Evolutionary conservation across 2,329 filamentous ascomycete species (phyloP).

Genomic region (Curvularia sp.): DNA sequence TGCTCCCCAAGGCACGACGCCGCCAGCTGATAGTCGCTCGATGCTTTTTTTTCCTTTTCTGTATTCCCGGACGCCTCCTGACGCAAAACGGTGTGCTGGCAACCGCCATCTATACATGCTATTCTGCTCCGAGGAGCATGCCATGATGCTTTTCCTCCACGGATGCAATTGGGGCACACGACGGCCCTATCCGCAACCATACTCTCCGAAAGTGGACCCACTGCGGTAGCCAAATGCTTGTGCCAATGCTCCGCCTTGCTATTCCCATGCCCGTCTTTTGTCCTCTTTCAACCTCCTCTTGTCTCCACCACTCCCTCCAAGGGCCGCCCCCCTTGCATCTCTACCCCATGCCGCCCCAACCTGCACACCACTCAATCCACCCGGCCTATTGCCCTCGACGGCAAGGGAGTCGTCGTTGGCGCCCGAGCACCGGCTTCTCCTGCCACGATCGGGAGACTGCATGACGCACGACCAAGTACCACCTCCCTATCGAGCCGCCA

Average conservation of each 20-base stretch:
- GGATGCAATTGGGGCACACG: not conserved
- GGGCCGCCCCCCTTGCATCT: not conserved
- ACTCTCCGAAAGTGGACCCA: slow-evolving; percentile 19
- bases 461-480: slow-evolving; percentile 4
- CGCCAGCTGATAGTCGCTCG: too few species aligned
- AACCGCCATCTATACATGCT: too few species aligned
- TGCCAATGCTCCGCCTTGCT: not conserved
- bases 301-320: not conserved
- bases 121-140: too few species aligned
- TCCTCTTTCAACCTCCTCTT: not conserved
- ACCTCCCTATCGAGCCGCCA: slow-evolving; percentile 8
- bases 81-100: not conserved
- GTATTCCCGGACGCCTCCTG: not conserved
- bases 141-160: too few species aligned
- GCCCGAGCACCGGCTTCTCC: not conserved
- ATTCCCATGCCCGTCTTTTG: slow-evolving; percentile 8
- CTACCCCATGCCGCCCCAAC: not conserved
- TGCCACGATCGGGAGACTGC: slow-evolving; percentile 6
- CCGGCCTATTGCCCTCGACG: too few species aligned
- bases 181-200: slow-evolving; percentile 24
- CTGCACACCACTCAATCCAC: not conserved
- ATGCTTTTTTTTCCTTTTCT: not conserved
- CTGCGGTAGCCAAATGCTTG: slow-evolving; percentile 10
- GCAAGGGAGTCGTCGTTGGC: not conserved
- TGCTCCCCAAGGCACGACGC: too few species aligned